A percentile compares a stretch with the other conserved stretches of the same genome.
Evolutionary conservation across 257 asterid genomes (phyloP).

Genomic region (Scutellaria galericulata): DNA sequence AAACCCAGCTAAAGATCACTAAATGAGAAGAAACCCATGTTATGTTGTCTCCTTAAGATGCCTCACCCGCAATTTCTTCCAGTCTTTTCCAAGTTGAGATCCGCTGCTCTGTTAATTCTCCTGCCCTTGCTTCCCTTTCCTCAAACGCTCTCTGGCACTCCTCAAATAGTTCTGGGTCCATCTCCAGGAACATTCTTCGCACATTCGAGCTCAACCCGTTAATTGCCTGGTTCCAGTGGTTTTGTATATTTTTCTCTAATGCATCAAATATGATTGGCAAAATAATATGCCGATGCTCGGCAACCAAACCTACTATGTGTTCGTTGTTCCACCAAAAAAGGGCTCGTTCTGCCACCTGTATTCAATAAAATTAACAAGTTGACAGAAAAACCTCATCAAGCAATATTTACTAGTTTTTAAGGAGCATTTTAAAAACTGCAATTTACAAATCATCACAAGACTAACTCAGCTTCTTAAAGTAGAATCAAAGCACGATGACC

Average conservation of each 20-base stretch:
- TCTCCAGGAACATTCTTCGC: constrained; percentile 83
- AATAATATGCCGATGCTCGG: constrained; percentile 72
- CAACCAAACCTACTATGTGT: constrained; percentile 82
- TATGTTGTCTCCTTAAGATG: constrained; percentile 23
- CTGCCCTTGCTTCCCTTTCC: constrained; percentile 63
- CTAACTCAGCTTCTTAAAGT: constrained; percentile 10
- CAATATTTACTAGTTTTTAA: not conserved
- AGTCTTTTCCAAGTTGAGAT: constrained; percentile 69
- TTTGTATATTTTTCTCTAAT: constrained; percentile 64
- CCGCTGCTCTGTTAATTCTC: constrained; percentile 59
- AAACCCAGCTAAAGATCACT: not conserved
- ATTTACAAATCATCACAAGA: constrained; percentile 9
- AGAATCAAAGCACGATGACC: not conserved
- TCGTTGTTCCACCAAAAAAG: constrained; percentile 99
- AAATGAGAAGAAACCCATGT: not conserved
- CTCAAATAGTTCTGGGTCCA: constrained; percentile 81
- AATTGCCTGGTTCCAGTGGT: constrained; percentile 94
- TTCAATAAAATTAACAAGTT: not conserved
- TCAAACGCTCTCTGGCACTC: constrained; percentile 65
- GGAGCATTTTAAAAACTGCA: not conserved
- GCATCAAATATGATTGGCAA: constrained; percentile 84
- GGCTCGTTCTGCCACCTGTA: constrained; percentile 94
- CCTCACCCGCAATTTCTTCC: constrained; percentile 66
- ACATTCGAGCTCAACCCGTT: constrained; percentile 85
- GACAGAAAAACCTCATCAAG: not conserved